phyloP scores from a whole-genome alignment of 148 eudicot genomes.

The Chenopodium suecicum region DNA sequence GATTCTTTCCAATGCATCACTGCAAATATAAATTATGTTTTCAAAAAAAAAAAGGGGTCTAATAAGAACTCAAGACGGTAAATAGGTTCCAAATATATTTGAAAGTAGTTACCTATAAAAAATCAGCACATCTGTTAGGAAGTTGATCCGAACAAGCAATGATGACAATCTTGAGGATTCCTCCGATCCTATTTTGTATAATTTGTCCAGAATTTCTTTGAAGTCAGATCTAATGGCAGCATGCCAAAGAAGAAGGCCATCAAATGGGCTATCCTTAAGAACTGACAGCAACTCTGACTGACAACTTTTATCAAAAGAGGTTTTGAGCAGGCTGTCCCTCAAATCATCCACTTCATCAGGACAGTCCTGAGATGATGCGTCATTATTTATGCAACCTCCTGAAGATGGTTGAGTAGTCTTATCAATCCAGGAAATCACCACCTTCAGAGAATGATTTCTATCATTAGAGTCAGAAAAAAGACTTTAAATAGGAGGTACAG shows the following conservation, averaged over 20 bases:
- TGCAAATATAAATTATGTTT: slow-evolving; percentile 33
- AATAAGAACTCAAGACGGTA: slow-evolving; percentile 6
- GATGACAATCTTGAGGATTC: slow-evolving; percentile 40
- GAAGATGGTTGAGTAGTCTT: slow-evolving; percentile 30
- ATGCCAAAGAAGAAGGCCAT: slow-evolving; percentile 66
- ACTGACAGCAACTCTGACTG: slow-evolving; percentile 21
- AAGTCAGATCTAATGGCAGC: slow-evolving; percentile 54
- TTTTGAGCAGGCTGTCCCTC: slow-evolving; percentile 32
- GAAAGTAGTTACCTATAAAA: slow-evolving; percentile 58
- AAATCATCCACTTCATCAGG: slow-evolving; percentile 33
- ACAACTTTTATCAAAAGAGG: slow-evolving; percentile 28
- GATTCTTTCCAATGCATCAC: slow-evolving; percentile 58
- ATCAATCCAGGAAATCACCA: slow-evolving; percentile 65
- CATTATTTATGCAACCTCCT: slow-evolving; percentile 22
- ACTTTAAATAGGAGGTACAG: slow-evolving; percentile 8
- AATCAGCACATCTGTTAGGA: slow-evolving; percentile 62
- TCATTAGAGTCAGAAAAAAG: slow-evolving; percentile 22
- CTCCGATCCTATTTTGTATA: slow-evolving; percentile 44
- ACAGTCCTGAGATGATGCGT: slow-evolving; percentile 29
- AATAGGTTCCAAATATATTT: slow-evolving; percentile 1
- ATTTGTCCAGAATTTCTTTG: slow-evolving; percentile 46
- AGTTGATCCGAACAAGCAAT: slow-evolving; percentile 52
- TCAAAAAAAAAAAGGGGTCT: slow-evolving; percentile 2
- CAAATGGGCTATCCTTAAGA: slow-evolving; percentile 35
- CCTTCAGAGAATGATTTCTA: slow-evolving; percentile 40